Evolutionary conservation across 192 early-diverging fungal species (phyloP).

Genomic region (Backusella tarrabulga): DNA sequence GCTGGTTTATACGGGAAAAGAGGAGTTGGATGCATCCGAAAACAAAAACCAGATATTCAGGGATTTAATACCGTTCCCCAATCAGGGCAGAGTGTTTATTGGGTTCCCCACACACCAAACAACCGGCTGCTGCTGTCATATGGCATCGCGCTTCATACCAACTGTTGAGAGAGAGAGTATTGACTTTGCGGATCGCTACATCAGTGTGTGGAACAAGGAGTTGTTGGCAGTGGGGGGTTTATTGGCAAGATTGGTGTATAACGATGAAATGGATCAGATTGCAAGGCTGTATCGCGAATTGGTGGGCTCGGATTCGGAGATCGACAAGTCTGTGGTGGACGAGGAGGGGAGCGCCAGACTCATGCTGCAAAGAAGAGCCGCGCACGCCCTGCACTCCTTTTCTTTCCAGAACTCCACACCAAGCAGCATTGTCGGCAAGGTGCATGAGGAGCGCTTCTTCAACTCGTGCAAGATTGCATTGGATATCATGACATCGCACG

Average conservation of each 20-base stretch:
- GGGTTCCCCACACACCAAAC: slow-evolving; percentile 92
- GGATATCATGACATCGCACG: slow-evolving; percentile 65
- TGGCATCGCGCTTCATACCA: slow-evolving; percentile 84
- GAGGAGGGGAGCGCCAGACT: slow-evolving; percentile 28
- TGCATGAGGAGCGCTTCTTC: slow-evolving; percentile 60
- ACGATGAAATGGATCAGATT: slow-evolving; percentile 71
- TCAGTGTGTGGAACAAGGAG: slow-evolving; percentile 82
- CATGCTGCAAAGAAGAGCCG: slow-evolving; percentile 61
- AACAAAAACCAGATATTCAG: slow-evolving; percentile 64
- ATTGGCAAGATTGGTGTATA: slow-evolving; percentile 71
- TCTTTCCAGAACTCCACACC: slow-evolving; percentile 75
- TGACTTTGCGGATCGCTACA: slow-evolving; percentile 83
- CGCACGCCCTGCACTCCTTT: slow-evolving; percentile 66
- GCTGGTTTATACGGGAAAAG: slow-evolving; percentile 69
- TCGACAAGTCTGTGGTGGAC: slow-evolving; percentile 42
- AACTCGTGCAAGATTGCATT: slow-evolving; percentile 44
- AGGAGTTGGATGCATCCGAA: slow-evolving; percentile 73
- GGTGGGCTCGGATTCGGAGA: slow-evolving; percentile 28
- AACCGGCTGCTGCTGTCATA: slow-evolving; percentile 75
- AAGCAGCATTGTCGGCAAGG: slow-evolving; percentile 56
- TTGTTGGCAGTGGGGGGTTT: slow-evolving; percentile 72
- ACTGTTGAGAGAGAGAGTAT: slow-evolving; percentile 90
- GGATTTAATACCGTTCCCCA: slow-evolving; percentile 66
- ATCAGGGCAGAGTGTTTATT: slow-evolving; percentile 87
- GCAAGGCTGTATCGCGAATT: slow-evolving; percentile 49